Conservation (phyloP, 345 rosid genomes). For the Tarenaya hassleriana region DNA sequence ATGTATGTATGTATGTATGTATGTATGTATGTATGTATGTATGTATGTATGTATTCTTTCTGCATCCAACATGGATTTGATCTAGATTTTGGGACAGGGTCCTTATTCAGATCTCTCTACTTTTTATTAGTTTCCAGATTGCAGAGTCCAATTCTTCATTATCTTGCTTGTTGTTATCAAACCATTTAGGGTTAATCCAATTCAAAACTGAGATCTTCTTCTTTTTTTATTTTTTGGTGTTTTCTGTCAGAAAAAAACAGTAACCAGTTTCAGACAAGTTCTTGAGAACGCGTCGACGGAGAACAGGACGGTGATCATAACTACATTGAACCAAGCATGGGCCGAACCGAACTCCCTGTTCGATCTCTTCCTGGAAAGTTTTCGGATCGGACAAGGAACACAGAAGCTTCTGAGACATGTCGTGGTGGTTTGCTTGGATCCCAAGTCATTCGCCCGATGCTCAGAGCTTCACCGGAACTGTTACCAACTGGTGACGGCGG, state of each 20-base stretch:
- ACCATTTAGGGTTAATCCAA: neutral
- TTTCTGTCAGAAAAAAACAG: constrained; percentile 15
- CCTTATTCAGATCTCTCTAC: no score
- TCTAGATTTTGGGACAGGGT: no score
- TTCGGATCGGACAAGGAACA: constrained; percentile 43
- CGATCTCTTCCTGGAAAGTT: constrained; percentile 57
- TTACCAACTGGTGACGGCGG: constrained; percentile 29
- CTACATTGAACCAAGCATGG: constrained; percentile 65
- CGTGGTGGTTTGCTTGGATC: constrained; percentile 46
- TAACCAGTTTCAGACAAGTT: constrained; percentile 26
- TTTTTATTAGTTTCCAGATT: neutral
- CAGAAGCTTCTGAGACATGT: constrained; percentile 37
- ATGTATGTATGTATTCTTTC: no score
- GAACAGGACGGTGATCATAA: constrained; percentile 52
- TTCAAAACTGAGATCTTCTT: neutral
- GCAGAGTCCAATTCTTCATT: neutral
- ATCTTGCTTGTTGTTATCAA: no score
- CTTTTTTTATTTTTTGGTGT: constrained; percentile 11
- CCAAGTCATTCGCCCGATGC: constrained; percentile 47
- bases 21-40: no score
- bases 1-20: no score
- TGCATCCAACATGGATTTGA: no score
- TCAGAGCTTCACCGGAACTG: constrained; percentile 40
- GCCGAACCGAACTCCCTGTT: constrained; percentile 45
- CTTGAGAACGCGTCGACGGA: constrained; percentile 23